Evolutionary conservation across 2,329 filamentous ascomycete species (phyloP).

Genomic region (Monosporascus sp.): DNA sequence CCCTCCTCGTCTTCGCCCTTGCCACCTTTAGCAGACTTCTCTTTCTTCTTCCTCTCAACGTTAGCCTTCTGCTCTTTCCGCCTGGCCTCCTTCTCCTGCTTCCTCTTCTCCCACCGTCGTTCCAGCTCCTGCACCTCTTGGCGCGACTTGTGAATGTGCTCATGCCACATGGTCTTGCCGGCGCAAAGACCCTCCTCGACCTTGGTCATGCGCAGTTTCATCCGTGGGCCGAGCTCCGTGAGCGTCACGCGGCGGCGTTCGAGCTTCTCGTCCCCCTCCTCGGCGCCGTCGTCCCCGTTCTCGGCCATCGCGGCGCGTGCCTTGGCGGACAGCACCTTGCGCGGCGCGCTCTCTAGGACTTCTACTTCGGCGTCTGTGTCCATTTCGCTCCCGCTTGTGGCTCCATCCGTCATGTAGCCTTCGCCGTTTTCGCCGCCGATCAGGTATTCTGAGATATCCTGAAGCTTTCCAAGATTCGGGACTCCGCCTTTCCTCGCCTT

Average conservation of each 20-base stretch:
- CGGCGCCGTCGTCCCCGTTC: conserved; percentile 38
- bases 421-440: conserved; percentile 71
- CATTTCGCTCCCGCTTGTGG: conserved; percentile 77
- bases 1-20: conserved; percentile 33
- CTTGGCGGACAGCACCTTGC: conserved; percentile 52
- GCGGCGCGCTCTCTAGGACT: conserved; percentile 60
- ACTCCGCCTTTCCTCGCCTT: conserved; percentile 64
- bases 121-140: conserved; percentile 75
- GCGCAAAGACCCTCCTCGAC: conserved; percentile 90
- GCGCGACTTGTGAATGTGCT: conserved; percentile 81
- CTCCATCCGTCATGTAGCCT: conserved; percentile 78
- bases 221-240: conserved; percentile 83
- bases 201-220: conserved; percentile 86
- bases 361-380: conserved; percentile 97
- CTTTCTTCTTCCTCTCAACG: conserved; percentile 76
- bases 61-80: conserved; percentile 83
- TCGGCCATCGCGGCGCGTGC: conserved; percentile 42
- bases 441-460: conserved; percentile 93
- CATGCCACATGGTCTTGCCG: conserved; percentile 96
- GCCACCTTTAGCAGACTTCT: conserved; percentile 36
- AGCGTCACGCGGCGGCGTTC: conserved; percentile 88
- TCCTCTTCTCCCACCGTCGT: conserved; percentile 71
- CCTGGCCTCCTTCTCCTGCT: conserved; percentile 75
- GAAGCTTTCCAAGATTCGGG: conserved; percentile 83
- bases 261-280: conserved; percentile 48